Conservation (phyloP, 805 yeast genomes). For the Limtongia smithiae region DNA sequence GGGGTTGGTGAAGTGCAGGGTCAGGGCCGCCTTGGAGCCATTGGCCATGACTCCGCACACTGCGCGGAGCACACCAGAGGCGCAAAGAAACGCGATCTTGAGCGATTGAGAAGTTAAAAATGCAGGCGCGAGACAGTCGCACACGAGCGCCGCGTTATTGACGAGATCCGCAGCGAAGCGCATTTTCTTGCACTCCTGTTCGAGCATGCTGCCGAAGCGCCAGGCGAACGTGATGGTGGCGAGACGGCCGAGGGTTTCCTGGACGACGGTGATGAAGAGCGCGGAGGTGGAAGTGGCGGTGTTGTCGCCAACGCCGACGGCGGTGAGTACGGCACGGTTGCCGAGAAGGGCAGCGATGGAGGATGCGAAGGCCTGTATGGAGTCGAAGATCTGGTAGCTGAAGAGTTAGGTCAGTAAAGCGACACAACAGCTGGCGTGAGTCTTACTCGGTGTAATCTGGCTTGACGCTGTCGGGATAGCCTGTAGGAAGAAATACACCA, state of each 20-base stretch:
- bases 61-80: conserved; percentile 37
- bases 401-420: not conserved
- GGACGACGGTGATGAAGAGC: conserved; percentile 38
- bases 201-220: conserved; percentile 36
- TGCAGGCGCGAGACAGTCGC: conserved; percentile 37
- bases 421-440: too few relatives aligned
- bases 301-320: conserved; percentile 41
- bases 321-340: conserved; percentile 37
- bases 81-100: conserved; percentile 33
- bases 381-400: conserved; percentile 39
- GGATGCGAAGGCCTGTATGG: conserved; percentile 39
- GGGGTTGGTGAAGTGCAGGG: conserved; percentile 40
- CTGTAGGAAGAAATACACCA: conserved; percentile 39
- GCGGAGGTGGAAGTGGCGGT: conserved; percentile 39
- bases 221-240: conserved; percentile 40
- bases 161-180: conserved; percentile 39
- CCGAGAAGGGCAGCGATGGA: conserved; percentile 38
- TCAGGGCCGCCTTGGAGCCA: conserved; percentile 40
- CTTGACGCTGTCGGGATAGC: conserved; percentile 38
- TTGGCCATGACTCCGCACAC: conserved; percentile 41
- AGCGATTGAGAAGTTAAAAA: conserved; percentile 29
- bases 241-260: conserved; percentile 39
- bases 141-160: conserved; percentile 37
- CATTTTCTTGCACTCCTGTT: conserved; percentile 40
- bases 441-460: conserved; percentile 35